phyloP scores from a whole-genome alignment of 805 yeast species.

The Metschnikowia baotianmanensis region DNA sequence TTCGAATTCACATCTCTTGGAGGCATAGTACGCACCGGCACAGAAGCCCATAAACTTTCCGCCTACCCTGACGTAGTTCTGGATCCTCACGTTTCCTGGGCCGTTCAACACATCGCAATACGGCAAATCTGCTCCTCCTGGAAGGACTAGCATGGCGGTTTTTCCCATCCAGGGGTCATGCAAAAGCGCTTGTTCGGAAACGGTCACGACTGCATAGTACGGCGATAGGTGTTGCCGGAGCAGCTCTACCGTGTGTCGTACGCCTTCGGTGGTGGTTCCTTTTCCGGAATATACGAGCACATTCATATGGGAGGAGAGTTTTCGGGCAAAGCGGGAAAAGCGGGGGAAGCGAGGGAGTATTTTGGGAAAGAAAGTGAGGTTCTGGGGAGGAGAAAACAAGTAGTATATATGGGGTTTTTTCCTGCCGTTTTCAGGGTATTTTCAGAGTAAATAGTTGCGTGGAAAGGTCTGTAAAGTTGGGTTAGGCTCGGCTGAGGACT shows the following conservation, averaged over 20 bases:
- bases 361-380: neutral
- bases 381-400: neutral
- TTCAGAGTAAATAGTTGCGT: too few species aligned
- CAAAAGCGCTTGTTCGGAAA: constrained; percentile 57
- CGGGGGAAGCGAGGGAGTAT: neutral
- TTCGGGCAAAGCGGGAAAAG: neutral
- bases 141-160: constrained; percentile 77
- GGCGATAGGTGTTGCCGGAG: constrained; percentile 77
- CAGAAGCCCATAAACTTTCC: constrained; percentile 88
- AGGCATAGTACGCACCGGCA: constrained; percentile 91
- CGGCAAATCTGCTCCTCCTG: constrained; percentile 97
- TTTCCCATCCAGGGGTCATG: constrained; percentile 83
- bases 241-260: constrained; percentile 77
- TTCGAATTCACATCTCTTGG: constrained; percentile 78
- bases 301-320: constrained; percentile 12
- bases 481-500: too few species aligned
- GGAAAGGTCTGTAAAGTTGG: neutral
- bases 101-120: constrained; percentile 74
- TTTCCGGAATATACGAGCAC: constrained; percentile 38
- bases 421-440: too few species aligned
- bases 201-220: constrained; percentile 78
- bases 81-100: constrained; percentile 57
- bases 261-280: constrained; percentile 86
- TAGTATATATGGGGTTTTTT: neutral
- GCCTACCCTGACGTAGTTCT: constrained; percentile 67